Percentiles rank a stretch among this genome's conserved stretches.
Evolutionary conservation across 345 rosid genomes (phyloP).

Genomic region (Acer campestre): DNA sequence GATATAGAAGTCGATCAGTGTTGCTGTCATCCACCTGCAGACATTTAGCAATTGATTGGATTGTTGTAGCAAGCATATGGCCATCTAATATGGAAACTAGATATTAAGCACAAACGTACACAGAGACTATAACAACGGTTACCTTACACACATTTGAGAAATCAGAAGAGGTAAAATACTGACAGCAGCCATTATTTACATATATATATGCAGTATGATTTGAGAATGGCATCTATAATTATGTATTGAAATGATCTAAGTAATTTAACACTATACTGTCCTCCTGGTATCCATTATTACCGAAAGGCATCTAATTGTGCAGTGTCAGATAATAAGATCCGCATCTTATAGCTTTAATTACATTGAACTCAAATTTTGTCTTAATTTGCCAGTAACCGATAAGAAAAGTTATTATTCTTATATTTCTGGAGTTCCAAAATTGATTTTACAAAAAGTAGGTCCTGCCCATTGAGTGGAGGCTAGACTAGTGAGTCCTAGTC

Average conservation of each 20-base stretch:
- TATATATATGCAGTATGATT: not conserved
- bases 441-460: too few relatives aligned
- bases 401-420: not conserved
- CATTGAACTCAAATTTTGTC: not conserved
- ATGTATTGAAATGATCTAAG: not conserved
- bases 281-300: not conserved
- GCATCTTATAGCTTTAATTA: not conserved
- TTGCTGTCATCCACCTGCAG: constrained; percentile 81
- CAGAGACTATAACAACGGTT: not conserved
- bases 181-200: not conserved
- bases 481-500: not conserved
- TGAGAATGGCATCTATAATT: not conserved
- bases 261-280: not conserved
- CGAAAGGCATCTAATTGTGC: not conserved
- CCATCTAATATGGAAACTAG: not conserved
- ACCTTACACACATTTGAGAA: not conserved
- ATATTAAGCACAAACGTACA: not conserved
- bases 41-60: not conserved
- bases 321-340: not conserved
- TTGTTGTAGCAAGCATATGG: not conserved
- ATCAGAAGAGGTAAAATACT: not conserved
- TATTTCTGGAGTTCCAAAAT: not conserved
- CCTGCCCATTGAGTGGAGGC: not conserved
- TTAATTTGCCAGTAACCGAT: not conserved
- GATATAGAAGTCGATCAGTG: constrained; percentile 75